Percentiles rank a stretch among this genome's conserved stretches.
phyloP scores from a whole-genome alignment of 2,329 filamentous ascomycete genomes.

The Apiospora pterosperma region DNA sequence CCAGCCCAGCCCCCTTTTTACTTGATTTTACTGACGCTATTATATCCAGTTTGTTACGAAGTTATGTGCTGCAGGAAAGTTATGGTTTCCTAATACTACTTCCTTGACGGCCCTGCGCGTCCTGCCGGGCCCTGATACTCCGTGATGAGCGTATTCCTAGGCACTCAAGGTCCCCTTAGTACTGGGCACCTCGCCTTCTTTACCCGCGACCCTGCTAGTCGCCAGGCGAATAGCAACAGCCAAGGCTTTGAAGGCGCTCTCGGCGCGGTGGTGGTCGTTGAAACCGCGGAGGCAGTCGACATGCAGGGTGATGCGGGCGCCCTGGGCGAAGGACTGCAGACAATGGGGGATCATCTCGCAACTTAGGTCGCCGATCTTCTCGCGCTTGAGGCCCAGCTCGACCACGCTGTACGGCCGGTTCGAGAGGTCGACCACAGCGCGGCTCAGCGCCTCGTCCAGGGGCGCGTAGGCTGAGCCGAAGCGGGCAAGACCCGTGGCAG shows the following conservation, averaged over 20 bases:
- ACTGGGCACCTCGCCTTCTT: constrained; percentile 90
- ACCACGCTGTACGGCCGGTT: constrained; percentile 86
- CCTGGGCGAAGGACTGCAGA: constrained; percentile 89
- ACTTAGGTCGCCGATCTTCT: constrained; percentile 91
- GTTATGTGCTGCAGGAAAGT: not conserved
- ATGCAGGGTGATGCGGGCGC: constrained; percentile 87
- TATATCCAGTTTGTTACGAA: not conserved
- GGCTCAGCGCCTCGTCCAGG: constrained; percentile 90
- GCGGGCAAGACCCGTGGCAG: constrained; percentile 76
- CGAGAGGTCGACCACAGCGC: constrained; percentile 90
- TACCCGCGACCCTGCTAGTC: constrained; percentile 69
- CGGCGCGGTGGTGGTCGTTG: constrained; percentile 94
- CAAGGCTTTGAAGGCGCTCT: constrained; percentile 95
- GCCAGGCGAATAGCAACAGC: constrained; percentile 82
- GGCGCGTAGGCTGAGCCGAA: constrained; percentile 92
- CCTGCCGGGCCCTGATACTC: not conserved
- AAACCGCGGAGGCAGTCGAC: constrained; percentile 86
- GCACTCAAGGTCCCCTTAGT: constrained; percentile 87
- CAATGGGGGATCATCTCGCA: constrained; percentile 98
- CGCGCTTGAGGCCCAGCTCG: constrained; percentile 79
- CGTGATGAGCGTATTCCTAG: constrained; percentile 27
- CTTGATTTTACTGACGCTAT: not conserved
- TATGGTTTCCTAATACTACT: not conserved
- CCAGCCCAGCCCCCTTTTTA: not conserved
- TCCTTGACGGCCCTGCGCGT: not conserved